Evolutionary conservation across 202 grass and related monocot species (phyloP).

Genomic region (Cymbopogon flexuosus): DNA sequence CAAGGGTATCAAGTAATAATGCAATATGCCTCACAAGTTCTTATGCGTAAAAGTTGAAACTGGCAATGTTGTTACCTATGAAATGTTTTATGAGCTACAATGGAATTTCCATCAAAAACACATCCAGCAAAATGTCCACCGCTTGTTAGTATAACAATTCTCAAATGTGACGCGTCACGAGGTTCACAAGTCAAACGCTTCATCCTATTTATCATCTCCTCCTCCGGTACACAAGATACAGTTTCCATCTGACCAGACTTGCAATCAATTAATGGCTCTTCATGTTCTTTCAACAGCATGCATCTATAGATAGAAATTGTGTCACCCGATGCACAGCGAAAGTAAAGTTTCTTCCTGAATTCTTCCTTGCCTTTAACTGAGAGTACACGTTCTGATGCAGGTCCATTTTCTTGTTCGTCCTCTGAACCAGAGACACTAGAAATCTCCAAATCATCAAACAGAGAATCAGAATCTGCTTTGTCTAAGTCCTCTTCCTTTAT

Average conservation of each 20-base stretch:
- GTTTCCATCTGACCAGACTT: conserved; percentile 43
- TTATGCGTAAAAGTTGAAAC: background rate
- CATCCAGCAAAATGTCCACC: conserved; percentile 94
- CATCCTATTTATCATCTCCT: conserved; percentile 62
- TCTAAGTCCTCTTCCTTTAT: conserved; percentile 90
- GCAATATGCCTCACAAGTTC: background rate
- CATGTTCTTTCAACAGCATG: conserved; percentile 74
- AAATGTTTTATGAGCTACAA: conserved; percentile 92
- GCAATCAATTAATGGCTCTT: conserved; percentile 52
- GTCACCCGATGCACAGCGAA: conserved; percentile 47
- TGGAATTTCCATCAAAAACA: conserved; percentile 82
- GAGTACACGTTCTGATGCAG: conserved; percentile 32
- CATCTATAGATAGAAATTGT: conserved; percentile 65
- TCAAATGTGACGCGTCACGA: conserved; percentile 57
- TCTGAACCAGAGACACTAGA: conserved; percentile 97
- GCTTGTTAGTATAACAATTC: conserved; percentile 74
- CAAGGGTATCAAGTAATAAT: conserved; percentile 5
- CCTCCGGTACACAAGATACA: conserved; percentile 45
- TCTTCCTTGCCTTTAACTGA: conserved; percentile 57
- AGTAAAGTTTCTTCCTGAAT: conserved; percentile 78
- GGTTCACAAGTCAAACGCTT: conserved; percentile 61
- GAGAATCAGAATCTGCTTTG: conserved; percentile 47
- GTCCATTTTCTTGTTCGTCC: conserved; percentile 59
- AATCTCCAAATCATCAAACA: conserved; percentile 74
- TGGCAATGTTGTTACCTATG: conserved; percentile 54